phyloP scores from a whole-genome alignment of 345 rosid species.

The Eucalyptus paniculata region DNA sequence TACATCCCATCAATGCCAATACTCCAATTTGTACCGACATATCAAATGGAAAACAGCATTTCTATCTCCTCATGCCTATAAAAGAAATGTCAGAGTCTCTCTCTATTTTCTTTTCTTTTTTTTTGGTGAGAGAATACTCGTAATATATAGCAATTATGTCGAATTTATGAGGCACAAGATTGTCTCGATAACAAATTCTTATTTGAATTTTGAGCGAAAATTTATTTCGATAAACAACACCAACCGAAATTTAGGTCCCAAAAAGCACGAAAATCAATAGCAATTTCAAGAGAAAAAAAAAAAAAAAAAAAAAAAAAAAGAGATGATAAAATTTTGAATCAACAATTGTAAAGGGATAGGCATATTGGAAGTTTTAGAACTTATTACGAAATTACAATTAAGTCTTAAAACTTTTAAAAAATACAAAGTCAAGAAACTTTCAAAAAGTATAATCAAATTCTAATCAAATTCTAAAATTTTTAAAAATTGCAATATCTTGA shows the following conservation, averaged over 20 bases:
- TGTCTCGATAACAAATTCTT: background rate
- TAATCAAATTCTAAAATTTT: no score
- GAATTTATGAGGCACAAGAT: background rate
- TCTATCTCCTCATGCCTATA: background rate
- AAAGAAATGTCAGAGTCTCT: background rate
- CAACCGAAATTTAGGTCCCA: accelerated
- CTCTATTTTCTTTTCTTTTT: background rate
- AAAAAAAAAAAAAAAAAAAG: background rate
- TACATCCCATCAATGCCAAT: background rate
- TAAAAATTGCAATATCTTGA: no score
- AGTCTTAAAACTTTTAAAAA: accelerated
- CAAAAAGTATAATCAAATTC: no score
- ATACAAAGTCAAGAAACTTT: no score
- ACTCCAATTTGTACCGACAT: background rate
- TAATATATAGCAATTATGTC: background rate
- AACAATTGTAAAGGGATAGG: background rate
- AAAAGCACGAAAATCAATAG: background rate
- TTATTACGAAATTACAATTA: no score
- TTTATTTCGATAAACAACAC: background rate
- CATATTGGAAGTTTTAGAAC: accelerated
- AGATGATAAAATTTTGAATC: background rate
- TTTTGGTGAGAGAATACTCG: background rate
- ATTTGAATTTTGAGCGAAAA: background rate
- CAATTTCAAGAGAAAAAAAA: background rate
- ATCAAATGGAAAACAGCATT: background rate